Evolutionary conservation across 148 eudicot genomes (phyloP).

Genomic region (Cornus kousa): DNA sequence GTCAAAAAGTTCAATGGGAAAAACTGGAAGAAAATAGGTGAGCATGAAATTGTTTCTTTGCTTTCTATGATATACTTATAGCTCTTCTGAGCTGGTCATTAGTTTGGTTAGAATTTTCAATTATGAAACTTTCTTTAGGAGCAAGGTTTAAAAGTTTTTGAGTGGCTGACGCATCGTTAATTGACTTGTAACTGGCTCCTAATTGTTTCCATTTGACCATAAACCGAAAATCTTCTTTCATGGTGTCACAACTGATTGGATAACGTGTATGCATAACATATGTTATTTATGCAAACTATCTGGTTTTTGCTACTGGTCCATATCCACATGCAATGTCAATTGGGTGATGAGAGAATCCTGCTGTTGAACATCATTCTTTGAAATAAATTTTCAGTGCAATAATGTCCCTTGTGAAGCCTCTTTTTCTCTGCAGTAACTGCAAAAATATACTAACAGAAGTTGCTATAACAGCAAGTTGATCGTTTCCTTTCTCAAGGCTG

Average conservation of each 20-base stretch:
- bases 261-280: not conserved
- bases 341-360: not conserved
- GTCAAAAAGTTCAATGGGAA: slow-evolving; percentile 57
- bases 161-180: not conserved
- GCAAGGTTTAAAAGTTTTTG: not conserved
- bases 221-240: not conserved
- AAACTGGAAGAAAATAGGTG: slow-evolving; percentile 89
- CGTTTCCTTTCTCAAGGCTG: slow-evolving; percentile 1
- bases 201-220: not conserved
- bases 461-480: not conserved
- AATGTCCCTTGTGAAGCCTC: not conserved
- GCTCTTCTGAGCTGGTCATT: not conserved
- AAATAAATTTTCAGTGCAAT: not conserved
- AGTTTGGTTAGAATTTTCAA: not conserved
- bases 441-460: not conserved
- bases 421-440: not conserved
- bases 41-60: slow-evolving; percentile 8
- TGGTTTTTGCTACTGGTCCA: not conserved
- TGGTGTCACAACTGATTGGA: not conserved
- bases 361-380: not conserved
- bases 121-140: not conserved
- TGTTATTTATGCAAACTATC: slow-evolving; percentile 4
- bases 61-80: not conserved
- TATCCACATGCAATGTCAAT: not conserved
- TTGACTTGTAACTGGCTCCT: not conserved